Conservation (phyloP, 768 basidiomycete species). For the Russula olivacea region DNA sequence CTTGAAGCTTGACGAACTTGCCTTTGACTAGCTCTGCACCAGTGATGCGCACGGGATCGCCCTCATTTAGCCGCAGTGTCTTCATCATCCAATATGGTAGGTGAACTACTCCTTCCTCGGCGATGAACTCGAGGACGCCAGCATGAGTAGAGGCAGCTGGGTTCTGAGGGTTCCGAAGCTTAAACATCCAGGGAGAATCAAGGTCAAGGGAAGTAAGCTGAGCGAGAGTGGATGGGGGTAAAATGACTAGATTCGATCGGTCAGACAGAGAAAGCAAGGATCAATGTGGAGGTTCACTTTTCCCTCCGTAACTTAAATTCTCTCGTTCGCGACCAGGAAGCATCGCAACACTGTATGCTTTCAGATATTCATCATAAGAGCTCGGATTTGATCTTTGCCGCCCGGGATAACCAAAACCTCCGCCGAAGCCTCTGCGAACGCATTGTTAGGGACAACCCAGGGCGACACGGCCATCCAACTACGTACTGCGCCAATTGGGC, state of each 20-base stretch:
- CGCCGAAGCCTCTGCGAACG: slow-evolving; percentile 46
- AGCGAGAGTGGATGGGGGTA: slow-evolving; percentile 94
- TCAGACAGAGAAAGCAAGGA: slow-evolving; percentile 17
- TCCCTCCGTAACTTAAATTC: slow-evolving; percentile 94
- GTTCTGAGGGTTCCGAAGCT: slow-evolving; percentile 86
- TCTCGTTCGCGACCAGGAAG: slow-evolving; percentile 79
- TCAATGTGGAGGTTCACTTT: slow-evolving; percentile 59
- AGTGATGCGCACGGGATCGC: slow-evolving; percentile 90
- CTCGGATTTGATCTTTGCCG: slow-evolving; percentile 52
- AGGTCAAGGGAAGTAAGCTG: slow-evolving; percentile 83
- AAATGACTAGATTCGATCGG: slow-evolving; percentile 61
- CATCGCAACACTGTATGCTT: slow-evolving; percentile 94
- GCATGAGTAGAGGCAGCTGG: slow-evolving; percentile 84
- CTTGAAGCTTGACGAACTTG: slow-evolving; percentile 93
- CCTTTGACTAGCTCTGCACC: slow-evolving; percentile 87
- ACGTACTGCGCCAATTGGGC: slow-evolving; percentile 60
- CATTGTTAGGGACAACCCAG: slow-evolving; percentile 10
- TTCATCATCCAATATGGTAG: slow-evolving; percentile 99
- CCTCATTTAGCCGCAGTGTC: slow-evolving; percentile 86
- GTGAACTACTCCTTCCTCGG: slow-evolving; percentile 92
- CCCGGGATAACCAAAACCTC: slow-evolving; percentile 41
- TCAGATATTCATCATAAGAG: slow-evolving; percentile 87
- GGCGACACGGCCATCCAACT: neutral
- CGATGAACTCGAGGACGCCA: slow-evolving; percentile 98
- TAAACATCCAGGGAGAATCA: slow-evolving; percentile 92